Base-by-base conservation (phyloP, 1,284 basidiomycete species). In the Boletus albobrunnescens region DNA sequence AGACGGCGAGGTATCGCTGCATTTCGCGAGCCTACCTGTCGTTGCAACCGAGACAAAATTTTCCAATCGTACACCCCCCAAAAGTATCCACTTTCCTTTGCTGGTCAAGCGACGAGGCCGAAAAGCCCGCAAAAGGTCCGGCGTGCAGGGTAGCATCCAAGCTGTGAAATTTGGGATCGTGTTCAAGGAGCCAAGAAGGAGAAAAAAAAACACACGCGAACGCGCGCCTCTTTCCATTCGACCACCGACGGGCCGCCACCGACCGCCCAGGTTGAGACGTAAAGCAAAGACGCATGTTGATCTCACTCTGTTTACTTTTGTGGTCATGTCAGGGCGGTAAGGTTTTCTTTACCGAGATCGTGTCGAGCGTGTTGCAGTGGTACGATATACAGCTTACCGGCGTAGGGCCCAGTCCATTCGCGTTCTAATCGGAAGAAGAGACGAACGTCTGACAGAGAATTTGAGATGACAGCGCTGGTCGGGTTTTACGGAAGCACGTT, bases 401-500 rank as follows among this genome's bases (percentile, higher is more conserved):
- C n/a, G n/a, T n/a, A n/a, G 28, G 28, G 22, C n/a, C 19, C 13
- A 26, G 23, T 6, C 12, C 10, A 37, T 16, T 16, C 28, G 42
- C 41, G 42, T 44, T 32, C 37, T 43, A 24, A 44, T 56, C 44
- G 52, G 55, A 45, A 10, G 32, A 14, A 12, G 20, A 26, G 38
- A 36, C 9, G 30, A 41, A n/a, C 16, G 23, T 8, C 2, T 13
- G 26, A 32, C 44, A n/a, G n/a, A 14, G 28, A 30, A 30, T 30
- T n/a, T 13, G 28, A 30, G 14, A 30, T 30, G 28, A 5, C 26
- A 36, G 19, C 47, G 36, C 26, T n/a, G n/a, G n/a, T n/a, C 44
- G 43, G 33, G 26, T 14, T 35, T 62, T 59, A 63, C 57, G 57
- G 44, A 44, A 59, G n/a, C n/a, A n/a, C n/a, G n/a, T n/a, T n/a